phyloP scores from a whole-genome alignment of 495 filamentous ascomycete species.

The Endocarpon pusillum region DNA sequence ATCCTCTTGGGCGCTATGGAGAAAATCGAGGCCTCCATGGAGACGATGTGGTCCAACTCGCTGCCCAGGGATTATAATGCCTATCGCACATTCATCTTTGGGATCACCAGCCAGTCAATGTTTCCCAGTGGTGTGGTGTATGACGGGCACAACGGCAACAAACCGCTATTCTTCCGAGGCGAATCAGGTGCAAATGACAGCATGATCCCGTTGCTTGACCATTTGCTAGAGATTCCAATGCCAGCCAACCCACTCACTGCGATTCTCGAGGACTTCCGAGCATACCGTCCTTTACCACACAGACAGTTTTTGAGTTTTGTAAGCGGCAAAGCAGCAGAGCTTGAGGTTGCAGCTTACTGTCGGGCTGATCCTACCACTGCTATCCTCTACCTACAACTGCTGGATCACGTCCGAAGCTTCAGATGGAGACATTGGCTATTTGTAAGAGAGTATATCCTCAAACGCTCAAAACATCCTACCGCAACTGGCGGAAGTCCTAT shows the following conservation, averaged over 20 bases:
- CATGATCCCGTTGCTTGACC: slow-evolving; percentile 78
- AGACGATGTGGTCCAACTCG: slow-evolving; percentile 64
- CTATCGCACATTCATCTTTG: slow-evolving; percentile 90
- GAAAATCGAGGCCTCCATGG: slow-evolving; percentile 63
- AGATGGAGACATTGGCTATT: slow-evolving; percentile 91
- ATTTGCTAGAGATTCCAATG: slow-evolving; percentile 64
- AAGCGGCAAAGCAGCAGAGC: slow-evolving; percentile 30
- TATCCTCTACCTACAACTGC: slow-evolving; percentile 48
- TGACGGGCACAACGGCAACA: slow-evolving; percentile 54
- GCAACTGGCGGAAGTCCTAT: slow-evolving; percentile 87
- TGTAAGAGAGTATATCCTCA: slow-evolving; percentile 85
- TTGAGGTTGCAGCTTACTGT: slow-evolving; percentile 45
- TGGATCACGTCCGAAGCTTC: slow-evolving; percentile 81
- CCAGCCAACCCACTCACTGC: slow-evolving; percentile 68
- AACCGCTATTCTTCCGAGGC: slow-evolving; percentile 60
- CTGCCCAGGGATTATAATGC: slow-evolving; percentile 60
- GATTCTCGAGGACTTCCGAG: slow-evolving; percentile 70
- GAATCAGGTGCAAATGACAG: slow-evolving; percentile 84
- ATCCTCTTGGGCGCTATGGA: slow-evolving; percentile 44
- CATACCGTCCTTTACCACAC: slow-evolving; percentile 73
- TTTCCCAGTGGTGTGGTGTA: slow-evolving; percentile 82
- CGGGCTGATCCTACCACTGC: slow-evolving; percentile 32
- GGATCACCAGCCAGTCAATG: slow-evolving; percentile 77
- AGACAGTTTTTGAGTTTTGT: slow-evolving; percentile 66
- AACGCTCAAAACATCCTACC: slow-evolving; percentile 62